A percentile compares a stretch with the other conserved stretches of the same genome.
Evolutionary conservation across 1,139 yeast genomes (phyloP).

Genomic region (Hanseniaspora uvarum): DNA sequence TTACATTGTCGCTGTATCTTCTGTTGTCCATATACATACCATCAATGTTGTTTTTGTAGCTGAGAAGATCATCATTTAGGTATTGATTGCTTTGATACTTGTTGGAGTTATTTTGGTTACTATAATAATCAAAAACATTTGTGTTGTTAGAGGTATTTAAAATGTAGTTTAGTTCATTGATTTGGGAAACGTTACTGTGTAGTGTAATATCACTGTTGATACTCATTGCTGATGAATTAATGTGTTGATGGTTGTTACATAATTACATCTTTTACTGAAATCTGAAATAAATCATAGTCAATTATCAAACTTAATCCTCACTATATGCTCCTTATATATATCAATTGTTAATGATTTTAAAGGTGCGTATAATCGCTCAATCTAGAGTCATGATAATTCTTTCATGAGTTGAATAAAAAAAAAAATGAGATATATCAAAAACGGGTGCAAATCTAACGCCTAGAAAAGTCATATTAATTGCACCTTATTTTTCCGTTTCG

Average conservation of each 20-base stretch:
- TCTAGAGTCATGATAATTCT: background rate
- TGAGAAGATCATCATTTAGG: constrained; percentile 2
- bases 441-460: background rate
- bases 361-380: too few relatives aligned
- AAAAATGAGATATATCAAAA: background rate
- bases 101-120: background rate
- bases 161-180: constrained; percentile 8
- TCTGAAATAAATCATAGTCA: too few relatives aligned
- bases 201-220: constrained; percentile 7
- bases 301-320: too few relatives aligned
- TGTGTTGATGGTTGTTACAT: background rate
- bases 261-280: background rate
- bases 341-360: too few relatives aligned
- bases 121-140: constrained; percentile 5
- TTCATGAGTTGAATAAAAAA: background rate
- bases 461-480: background rate
- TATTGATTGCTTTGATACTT: background rate
- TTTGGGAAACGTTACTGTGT: constrained; percentile 11
- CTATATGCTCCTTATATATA: too few relatives aligned
- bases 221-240: background rate
- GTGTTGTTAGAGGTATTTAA: background rate
- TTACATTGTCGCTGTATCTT: constrained; percentile 7
- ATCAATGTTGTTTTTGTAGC: background rate
- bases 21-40: background rate
- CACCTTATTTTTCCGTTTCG: background rate